A percentile compares a stretch with the other conserved stretches of the same genome.
Evolutionary conservation across 1,284 basidiomycete genomes (phyloP).

Genomic region (Moniliella sp.): DNA sequence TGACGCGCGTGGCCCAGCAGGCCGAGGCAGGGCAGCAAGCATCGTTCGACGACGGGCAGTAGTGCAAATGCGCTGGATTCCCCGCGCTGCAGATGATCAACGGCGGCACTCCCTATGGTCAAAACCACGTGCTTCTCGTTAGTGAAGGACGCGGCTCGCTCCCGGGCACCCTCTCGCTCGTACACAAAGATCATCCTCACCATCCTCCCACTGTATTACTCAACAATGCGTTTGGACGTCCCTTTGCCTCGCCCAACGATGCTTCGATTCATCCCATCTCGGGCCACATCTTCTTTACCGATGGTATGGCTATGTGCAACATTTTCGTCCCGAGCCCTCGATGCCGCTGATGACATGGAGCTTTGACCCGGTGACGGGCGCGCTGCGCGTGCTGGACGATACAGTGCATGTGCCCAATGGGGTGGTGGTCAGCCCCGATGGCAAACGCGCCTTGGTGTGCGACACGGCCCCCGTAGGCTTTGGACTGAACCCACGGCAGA

Average conservation of each 20-base stretch:
- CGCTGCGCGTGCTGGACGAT: conserved; percentile 49
- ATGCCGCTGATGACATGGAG: conserved; percentile 1
- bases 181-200: conserved; percentile 37
- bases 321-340: not conserved
- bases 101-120: conserved; percentile 43
- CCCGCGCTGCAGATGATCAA: conserved; percentile 5
- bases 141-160: conserved; percentile 45
- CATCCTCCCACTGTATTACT: conserved; percentile 1
- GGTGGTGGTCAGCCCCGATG: conserved; percentile 48
- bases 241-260: conserved; percentile 63
- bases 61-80: conserved; percentile 2
- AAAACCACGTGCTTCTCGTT: conserved; percentile 44
- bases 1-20: not conserved
- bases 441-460: conserved; percentile 47
- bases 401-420: conserved; percentile 45
- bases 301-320: conserved; percentile 37
- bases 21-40: not conserved
- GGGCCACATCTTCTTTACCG: conserved; percentile 51
- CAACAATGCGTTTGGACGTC: conserved; percentile 48
- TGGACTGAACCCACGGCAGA: not conserved
- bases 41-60: not conserved
- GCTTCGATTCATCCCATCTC: conserved; percentile 49
- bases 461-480: conserved; percentile 34
- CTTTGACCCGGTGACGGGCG: conserved; percentile 36
- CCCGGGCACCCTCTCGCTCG: conserved; percentile 46